phyloP scores from a whole-genome alignment of 345 rosid species.

The Brassica carinata region DNA sequence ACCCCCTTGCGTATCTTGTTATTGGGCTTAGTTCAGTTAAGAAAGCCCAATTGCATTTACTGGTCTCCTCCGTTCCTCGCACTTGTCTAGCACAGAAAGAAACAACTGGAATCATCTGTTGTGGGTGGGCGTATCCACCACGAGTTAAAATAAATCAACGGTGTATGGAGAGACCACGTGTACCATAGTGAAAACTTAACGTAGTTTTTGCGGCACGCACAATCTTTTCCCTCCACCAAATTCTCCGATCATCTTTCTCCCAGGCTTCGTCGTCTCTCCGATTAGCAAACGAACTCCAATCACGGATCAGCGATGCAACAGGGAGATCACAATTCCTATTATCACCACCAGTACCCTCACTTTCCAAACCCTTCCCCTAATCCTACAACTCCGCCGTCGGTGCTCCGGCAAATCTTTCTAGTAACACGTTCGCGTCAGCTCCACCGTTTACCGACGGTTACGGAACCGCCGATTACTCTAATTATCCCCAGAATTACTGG shows the following conservation, averaged over 20 bases:
- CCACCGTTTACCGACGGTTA: slow-evolving; percentile 68
- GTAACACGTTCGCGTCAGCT: slow-evolving; percentile 70
- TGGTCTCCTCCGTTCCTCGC: slow-evolving; percentile 6
- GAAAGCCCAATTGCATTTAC: slow-evolving; percentile 19
- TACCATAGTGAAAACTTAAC: neutral
- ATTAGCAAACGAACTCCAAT: neutral
- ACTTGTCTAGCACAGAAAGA: neutral
- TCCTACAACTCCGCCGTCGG: slow-evolving; percentile 33
- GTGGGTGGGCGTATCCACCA: no score
- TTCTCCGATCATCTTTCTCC: slow-evolving; percentile 25
- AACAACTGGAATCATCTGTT: neutral
- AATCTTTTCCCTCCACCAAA: neutral
- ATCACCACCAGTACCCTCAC: slow-evolving; percentile 54
- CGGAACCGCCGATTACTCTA: slow-evolving; percentile 39
- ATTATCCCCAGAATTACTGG: slow-evolving; percentile 50
- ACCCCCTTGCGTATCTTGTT: slow-evolving; percentile 16
- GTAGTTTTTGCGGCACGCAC: slow-evolving; percentile 4
- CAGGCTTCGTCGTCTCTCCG: slow-evolving; percentile 8
- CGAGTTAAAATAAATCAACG: no score
- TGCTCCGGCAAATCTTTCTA: slow-evolving; percentile 53
- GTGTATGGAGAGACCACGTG: slow-evolving; percentile 20
- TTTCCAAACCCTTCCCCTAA: slow-evolving; percentile 45
- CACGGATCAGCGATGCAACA: slow-evolving; percentile 54
- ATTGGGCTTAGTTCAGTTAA: neutral
- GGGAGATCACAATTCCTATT: slow-evolving; percentile 78